phyloP scores from a whole-genome alignment of 805 yeast genomes.

The Clavispora asparagi region DNA sequence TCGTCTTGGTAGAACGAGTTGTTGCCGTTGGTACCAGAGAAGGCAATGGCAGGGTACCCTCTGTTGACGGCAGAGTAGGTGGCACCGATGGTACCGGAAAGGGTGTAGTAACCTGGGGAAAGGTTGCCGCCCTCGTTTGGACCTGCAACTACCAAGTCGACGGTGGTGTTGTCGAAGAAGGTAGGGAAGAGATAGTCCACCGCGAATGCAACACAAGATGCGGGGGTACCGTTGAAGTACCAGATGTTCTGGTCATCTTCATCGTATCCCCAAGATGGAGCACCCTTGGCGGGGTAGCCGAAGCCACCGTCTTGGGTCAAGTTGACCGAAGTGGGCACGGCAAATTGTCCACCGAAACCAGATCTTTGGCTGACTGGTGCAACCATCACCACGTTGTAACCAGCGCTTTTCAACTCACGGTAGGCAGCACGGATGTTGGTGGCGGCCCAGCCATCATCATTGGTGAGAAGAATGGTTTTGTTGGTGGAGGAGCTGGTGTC shows the following conservation, averaged over 20 bases:
- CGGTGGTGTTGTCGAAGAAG: slow-evolving; percentile 14
- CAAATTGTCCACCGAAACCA: slow-evolving; percentile 40
- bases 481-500: slow-evolving; percentile 13
- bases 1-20: slow-evolving; percentile 24
- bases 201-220: slow-evolving; percentile 24
- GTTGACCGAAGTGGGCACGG: slow-evolving; percentile 33
- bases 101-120: slow-evolving; percentile 24
- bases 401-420: slow-evolving; percentile 28
- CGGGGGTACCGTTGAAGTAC: slow-evolving; percentile 27
- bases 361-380: slow-evolving; percentile 18
- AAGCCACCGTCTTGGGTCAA: slow-evolving; percentile 45
- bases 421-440: slow-evolving; percentile 55
- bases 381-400: slow-evolving; percentile 16
- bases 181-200: slow-evolving; percentile 20
- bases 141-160: slow-evolving; percentile 24
- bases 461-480: slow-evolving; percentile 45
- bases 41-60: slow-evolving; percentile 23
- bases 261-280: slow-evolving; percentile 55
- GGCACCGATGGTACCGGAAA: slow-evolving; percentile 24
- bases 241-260: slow-evolving; percentile 26
- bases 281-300: slow-evolving; percentile 41
- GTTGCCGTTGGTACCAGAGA: slow-evolving; percentile 22
- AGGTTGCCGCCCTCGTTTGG: slow-evolving; percentile 28
- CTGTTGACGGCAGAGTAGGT: slow-evolving; percentile 21
- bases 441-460: slow-evolving; percentile 55